Percentiles rank a stretch among this genome's conserved stretches.
phyloP scores from a whole-genome alignment of 345 rosid species.

The Xanthoceras sorbifolium region DNA sequence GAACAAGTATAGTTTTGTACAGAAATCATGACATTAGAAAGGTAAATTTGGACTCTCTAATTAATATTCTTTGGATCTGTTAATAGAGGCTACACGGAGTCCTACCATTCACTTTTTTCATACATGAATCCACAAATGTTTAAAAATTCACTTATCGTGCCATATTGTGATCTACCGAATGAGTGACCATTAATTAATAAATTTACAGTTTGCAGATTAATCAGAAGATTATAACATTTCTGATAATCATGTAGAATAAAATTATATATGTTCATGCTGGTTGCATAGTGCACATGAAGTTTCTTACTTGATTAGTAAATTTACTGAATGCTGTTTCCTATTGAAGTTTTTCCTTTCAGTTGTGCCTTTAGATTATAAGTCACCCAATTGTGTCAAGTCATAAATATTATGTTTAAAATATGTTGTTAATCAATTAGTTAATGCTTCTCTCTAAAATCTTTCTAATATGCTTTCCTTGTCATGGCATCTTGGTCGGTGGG shows the following conservation, averaged over 20 bases:
- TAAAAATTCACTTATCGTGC: neutral
- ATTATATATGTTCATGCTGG: neutral
- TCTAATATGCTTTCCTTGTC: slow-evolving; percentile 32
- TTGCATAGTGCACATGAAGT: neutral
- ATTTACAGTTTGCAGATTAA: neutral
- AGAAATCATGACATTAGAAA: slow-evolving; percentile 94
- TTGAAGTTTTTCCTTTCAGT: neutral
- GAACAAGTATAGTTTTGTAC: slow-evolving; percentile 90
- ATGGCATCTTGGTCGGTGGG: slow-evolving; percentile 40
- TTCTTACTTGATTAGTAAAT: neutral
- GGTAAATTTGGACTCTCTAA: slow-evolving; percentile 38
- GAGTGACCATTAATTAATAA: neutral
- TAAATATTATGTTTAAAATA: neutral
- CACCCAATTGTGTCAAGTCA: neutral
- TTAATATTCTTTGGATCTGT: neutral
- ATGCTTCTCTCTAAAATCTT: slow-evolving; percentile 17
- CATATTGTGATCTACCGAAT: neutral
- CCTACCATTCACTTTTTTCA: neutral
- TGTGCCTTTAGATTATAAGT: neutral
- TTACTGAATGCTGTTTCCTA: neutral
- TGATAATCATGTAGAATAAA: neutral
- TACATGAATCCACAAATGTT: neutral
- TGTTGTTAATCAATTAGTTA: neutral
- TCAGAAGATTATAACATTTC: neutral
- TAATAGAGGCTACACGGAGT: neutral